Conservation (phyloP, 2,329 filamentous ascomycete species). For the Hymenoscyphus fructigenus region DNA sequence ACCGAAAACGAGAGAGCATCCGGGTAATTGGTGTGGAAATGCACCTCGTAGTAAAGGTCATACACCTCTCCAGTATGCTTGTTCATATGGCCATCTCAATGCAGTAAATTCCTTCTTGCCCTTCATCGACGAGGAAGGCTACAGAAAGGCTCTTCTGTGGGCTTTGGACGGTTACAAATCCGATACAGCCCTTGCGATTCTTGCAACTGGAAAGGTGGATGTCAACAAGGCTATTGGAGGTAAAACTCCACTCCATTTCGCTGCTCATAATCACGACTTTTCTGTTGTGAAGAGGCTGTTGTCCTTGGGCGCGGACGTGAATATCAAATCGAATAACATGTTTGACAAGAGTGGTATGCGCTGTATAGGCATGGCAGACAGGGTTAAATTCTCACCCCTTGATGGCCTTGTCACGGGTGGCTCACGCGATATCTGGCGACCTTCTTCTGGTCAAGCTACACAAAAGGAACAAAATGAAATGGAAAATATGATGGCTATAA, state of each 20-base stretch:
- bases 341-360: not conserved
- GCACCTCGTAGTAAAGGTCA: constrained; percentile 21
- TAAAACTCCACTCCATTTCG: constrained; percentile 30
- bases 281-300: constrained; percentile 8
- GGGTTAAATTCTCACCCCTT: not conserved
- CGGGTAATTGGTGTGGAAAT: constrained; percentile 14
- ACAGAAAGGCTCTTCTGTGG: constrained; percentile 15
- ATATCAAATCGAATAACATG: not conserved
- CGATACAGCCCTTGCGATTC: not conserved
- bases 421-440: too few relatives aligned
- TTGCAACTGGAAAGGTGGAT: not conserved
- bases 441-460: too few relatives aligned
- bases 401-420: too few relatives aligned
- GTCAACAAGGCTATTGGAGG: not conserved
- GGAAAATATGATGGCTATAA: not conserved
- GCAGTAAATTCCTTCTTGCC: constrained; percentile 8
- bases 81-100: constrained; percentile 33
- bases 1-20: constrained; percentile 28
- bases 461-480: not conserved
- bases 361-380: not conserved
- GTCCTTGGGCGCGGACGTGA: constrained; percentile 10
- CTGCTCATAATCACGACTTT: constrained; percentile 8
- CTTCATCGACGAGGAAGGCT: constrained; percentile 27
- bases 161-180: constrained; percentile 2
- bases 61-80: constrained; percentile 37